Evolutionary conservation across 768 basidiomycete genomes (phyloP).

Genomic region (Leucogyrophana mollusca): DNA sequence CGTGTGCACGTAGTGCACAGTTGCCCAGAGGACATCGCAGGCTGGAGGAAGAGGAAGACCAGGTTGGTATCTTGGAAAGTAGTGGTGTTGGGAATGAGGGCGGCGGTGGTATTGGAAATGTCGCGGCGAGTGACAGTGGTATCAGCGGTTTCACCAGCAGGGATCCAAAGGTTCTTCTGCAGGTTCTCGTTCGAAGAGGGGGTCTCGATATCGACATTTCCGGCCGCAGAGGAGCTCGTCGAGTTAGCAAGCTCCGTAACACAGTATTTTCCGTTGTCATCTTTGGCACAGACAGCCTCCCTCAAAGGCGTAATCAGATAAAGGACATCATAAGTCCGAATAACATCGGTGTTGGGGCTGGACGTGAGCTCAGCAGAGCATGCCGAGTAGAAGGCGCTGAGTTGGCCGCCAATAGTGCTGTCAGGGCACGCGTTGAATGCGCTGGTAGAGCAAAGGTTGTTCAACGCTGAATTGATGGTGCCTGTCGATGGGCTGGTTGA

Average conservation of each 20-base stretch:
- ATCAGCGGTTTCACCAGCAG: constrained; percentile 8
- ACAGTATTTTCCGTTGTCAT: constrained; percentile 71
- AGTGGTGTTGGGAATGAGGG: constrained; percentile 49
- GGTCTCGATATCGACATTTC: constrained; percentile 13
- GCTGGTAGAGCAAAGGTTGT: constrained; percentile 49
- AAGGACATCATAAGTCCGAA: constrained; percentile 74
- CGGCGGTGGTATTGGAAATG: constrained; percentile 21
- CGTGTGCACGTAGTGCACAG: constrained; percentile 87
- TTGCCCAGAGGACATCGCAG: constrained; percentile 40
- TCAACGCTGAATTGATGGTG: constrained; percentile 51
- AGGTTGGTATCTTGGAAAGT: constrained; percentile 61
- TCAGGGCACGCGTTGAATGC: constrained; percentile 53
- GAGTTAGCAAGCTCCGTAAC: constrained; percentile 43
- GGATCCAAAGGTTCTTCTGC: constrained; percentile 22
- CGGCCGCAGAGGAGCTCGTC: constrained; percentile 18
- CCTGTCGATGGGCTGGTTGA: constrained; percentile 39
- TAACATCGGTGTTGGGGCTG: constrained; percentile 45
- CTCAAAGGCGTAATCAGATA: constrained; percentile 69
- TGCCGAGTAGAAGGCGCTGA: constrained; percentile 66
- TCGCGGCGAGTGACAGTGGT: constrained; percentile 28
- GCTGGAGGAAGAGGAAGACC: constrained; percentile 75
- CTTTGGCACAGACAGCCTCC: constrained; percentile 72
- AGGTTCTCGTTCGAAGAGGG: constrained; percentile 11
- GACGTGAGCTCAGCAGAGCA: constrained; percentile 74
- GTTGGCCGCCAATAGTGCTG: constrained; percentile 53